Evolutionary conservation across 352 stramenopile genomes (phyloP), one percentile per base, ranked within the genome.

Genomic region (Globisporangium barbulae): DNA sequence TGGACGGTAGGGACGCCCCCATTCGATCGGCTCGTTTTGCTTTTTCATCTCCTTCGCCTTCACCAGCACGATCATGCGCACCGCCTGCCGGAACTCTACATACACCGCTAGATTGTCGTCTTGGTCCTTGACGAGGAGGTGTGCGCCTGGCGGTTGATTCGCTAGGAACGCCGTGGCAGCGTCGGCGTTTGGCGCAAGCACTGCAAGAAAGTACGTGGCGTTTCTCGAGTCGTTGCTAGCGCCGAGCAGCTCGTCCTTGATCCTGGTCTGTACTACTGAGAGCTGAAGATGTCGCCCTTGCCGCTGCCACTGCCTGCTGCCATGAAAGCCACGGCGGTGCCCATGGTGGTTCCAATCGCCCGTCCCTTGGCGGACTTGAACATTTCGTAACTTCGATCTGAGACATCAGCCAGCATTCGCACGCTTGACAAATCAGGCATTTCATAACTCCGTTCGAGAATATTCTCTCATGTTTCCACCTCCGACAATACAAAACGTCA

Each of bases 51-150:
- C 78, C 62, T 86, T 88, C 19, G 61, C 62, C 21, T 79, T 85
- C 31, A 89, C 49, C 5, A 90, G 35, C 6, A 73, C 69, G 33
- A 76, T 64, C n/a, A 59, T 63, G 8, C 81, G 73, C 41, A 86
- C 69, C 0, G 76, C 71, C 57, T 72, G 69, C 5, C 69, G 71
- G 48, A 90, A 89, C 42, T 90, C 89, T 22, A 90, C 39, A 37
- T 79, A 83, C n/a, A 87, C 68, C 10, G 61, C 59, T 9, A 90
- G 70, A 2, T 71, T 64, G 0, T 71, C 63, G 53, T 83, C 75
- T 41, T 74, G 66, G 30, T 86, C 70, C 12, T 72, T 75, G 2
- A 79, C 76, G 5, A 90, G 48, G 13, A 89, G 21, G 49, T 77
- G 84, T 21, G 79, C 77, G 0, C 75, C 78, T 30, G 81, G 48